Conservation (phyloP, 495 filamentous ascomycete species). For the Apiosordaria backusii region DNA sequence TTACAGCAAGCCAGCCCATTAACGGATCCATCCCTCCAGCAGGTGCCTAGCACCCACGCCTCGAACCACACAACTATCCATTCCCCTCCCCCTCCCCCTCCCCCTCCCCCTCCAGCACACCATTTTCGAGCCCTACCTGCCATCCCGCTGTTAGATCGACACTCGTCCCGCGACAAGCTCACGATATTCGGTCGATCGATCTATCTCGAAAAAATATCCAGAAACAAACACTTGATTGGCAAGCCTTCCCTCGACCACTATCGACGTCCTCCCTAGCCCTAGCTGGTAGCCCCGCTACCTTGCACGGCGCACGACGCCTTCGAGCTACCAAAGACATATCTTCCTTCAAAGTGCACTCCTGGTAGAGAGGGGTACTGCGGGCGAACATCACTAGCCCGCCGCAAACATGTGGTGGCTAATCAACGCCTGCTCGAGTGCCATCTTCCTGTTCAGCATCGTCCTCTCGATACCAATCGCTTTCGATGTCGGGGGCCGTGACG, state of each 20-base stretch:
- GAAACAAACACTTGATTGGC: not conserved
- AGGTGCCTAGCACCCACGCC: not conserved
- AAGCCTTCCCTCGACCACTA: not conserved
- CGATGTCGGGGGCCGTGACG: constrained; percentile 92
- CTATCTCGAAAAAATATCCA: not conserved
- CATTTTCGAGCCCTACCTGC: not conserved
- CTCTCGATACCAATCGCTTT: constrained; percentile 93
- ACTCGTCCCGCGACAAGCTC: not conserved
- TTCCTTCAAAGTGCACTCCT: constrained; percentile 2
- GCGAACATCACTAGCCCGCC: constrained; percentile 22
- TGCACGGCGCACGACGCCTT: not conserved
- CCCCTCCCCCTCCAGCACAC: not conserved
- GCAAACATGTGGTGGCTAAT: constrained; percentile 66
- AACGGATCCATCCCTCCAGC: not conserved
- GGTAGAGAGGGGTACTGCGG: not conserved
- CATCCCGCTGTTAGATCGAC: not conserved
- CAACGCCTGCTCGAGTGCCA: constrained; percentile 64
- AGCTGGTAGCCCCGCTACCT: not conserved
- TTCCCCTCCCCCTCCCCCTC: not conserved
- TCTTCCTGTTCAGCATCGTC: constrained; percentile 84
- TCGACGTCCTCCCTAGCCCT: not conserved
- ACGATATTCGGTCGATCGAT: not conserved
- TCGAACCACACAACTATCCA: not conserved
- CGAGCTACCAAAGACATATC: not conserved
- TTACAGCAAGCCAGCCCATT: not conserved